Evolutionary conservation across 2,329 filamentous ascomycete genomes (phyloP).

Genomic region (Apiospora sp.): DNA sequence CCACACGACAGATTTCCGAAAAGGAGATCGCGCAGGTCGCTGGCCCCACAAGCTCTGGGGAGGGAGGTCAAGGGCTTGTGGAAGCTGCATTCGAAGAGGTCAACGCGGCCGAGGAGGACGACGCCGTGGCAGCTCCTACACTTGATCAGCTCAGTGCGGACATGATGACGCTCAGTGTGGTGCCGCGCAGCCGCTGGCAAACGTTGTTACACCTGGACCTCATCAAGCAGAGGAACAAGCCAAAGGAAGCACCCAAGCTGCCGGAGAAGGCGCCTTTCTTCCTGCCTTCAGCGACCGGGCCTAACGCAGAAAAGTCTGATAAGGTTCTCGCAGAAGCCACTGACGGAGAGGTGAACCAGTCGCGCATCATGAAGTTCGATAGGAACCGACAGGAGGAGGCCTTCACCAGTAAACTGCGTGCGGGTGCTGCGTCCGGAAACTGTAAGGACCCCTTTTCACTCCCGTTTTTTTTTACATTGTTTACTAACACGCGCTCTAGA

Average conservation of each 20-base stretch:
- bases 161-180: slow-evolving; percentile 87
- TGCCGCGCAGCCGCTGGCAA: slow-evolving; percentile 93
- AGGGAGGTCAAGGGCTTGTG: slow-evolving; percentile 78
- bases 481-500: slow-evolving; percentile 50
- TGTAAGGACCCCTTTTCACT: slow-evolving; percentile 57
- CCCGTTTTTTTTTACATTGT: background rate
- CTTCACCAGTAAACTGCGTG: slow-evolving; percentile 65
- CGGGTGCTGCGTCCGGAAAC: slow-evolving; percentile 61
- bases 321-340: slow-evolving; percentile 38
- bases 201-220: slow-evolving; percentile 90
- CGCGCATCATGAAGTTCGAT: slow-evolving; percentile 75
- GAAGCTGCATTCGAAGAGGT: slow-evolving; percentile 76
- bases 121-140: slow-evolving; percentile 60
- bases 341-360: slow-evolving; percentile 47
- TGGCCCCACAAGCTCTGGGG: slow-evolving; percentile 80
- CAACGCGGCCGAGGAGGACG: slow-evolving; percentile 57
- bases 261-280: slow-evolving; percentile 98
- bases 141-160: slow-evolving; percentile 82
- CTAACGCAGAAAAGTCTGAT: slow-evolving; percentile 36
- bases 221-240: slow-evolving; percentile 94
- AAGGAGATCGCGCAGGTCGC: slow-evolving; percentile 71
- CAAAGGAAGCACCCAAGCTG: slow-evolving; percentile 87
- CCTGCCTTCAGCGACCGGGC: slow-evolving; percentile 66
- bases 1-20: slow-evolving; percentile 85
- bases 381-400: slow-evolving; percentile 62